Conservation (phyloP, 441 rosid species). For the Geranium incanum region DNA sequence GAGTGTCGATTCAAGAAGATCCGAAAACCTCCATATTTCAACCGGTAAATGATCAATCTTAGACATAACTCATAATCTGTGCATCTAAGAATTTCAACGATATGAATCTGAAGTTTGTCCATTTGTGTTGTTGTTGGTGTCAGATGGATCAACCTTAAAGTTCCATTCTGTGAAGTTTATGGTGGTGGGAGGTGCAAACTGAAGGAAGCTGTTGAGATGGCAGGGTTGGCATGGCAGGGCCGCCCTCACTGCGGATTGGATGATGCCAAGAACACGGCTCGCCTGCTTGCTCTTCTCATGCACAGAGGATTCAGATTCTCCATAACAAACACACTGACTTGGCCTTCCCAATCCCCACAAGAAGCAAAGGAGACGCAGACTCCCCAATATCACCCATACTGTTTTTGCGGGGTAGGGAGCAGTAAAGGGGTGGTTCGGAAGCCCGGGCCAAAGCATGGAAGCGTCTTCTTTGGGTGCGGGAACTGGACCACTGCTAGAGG, state of each 20-base stretch:
- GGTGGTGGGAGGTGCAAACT: constrained; percentile 50
- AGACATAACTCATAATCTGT: too few species aligned
- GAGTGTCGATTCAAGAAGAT: constrained; percentile 66
- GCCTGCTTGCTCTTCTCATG: constrained; percentile 51
- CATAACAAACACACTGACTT: constrained; percentile 52
- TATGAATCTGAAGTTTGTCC: background rate
- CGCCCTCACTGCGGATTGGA: constrained; percentile 65
- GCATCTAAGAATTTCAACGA: too few species aligned
- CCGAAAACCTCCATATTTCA: constrained; percentile 60
- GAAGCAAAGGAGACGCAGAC: constrained; percentile 27
- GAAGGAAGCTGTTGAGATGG: constrained; percentile 60
- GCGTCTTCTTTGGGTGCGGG: constrained; percentile 63
- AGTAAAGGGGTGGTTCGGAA: constrained; percentile 50
- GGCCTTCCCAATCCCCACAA: constrained; percentile 18
- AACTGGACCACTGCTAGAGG: constrained; percentile 63
- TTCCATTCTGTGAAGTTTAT: constrained; percentile 53
- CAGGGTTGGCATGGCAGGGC: constrained; percentile 62
- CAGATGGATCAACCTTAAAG: constrained; percentile 70
- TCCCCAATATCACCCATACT: constrained; percentile 43
- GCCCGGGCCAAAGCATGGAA: constrained; percentile 61
- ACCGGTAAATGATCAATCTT: constrained; percentile 31
- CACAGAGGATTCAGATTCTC: constrained; percentile 46
- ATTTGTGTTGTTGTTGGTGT: background rate
- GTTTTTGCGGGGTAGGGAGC: constrained; percentile 62
- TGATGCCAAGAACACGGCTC: constrained; percentile 68